Percentiles rank a stretch among this genome's conserved stretches.
phyloP scores from a whole-genome alignment of 345 rosid genomes.

The Moricandia moricandioides region DNA sequence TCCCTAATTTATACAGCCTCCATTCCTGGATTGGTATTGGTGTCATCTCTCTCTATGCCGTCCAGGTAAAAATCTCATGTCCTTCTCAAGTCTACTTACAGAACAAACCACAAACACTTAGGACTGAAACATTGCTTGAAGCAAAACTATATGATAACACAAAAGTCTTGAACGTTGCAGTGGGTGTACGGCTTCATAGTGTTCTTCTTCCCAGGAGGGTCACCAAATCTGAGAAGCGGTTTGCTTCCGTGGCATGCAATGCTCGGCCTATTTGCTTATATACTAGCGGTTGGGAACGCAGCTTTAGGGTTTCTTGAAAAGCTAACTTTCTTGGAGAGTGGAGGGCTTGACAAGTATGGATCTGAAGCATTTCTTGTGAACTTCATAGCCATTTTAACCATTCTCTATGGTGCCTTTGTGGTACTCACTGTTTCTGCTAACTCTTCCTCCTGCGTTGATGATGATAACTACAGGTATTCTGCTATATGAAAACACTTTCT shows the following conservation, averaged over 20 bases:
- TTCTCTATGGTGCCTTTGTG: constrained; percentile 70
- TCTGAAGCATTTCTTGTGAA: constrained; percentile 86
- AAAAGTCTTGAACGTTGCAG: constrained; percentile 39
- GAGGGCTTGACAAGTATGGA: constrained; percentile 71
- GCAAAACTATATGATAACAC: neutral
- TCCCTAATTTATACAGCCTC: constrained; percentile 81
- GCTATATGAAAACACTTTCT: constrained; percentile 40
- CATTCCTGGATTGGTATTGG: constrained; percentile 94
- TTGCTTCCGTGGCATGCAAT: constrained; percentile 80
- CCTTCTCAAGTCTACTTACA: neutral
- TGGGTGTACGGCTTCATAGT: constrained; percentile 80
- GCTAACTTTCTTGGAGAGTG: constrained; percentile 79
- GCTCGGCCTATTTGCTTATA: constrained; percentile 59
- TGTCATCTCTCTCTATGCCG: constrained; percentile 67
- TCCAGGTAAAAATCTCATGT: constrained; percentile 59
- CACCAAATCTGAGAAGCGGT: constrained; percentile 41
- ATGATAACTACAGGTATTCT: constrained; percentile 48
- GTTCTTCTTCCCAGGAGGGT: constrained; percentile 82
- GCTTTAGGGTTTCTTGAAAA: constrained; percentile 78
- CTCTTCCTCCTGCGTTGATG: constrained; percentile 33
- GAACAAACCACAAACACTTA: neutral
- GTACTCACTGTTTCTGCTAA: constrained; percentile 50
- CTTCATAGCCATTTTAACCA: constrained; percentile 73
- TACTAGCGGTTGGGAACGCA: constrained; percentile 65
- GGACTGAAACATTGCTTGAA: neutral